phyloP scores from a whole-genome alignment of 805 yeast genomes.

The Lachancea mirantina region DNA sequence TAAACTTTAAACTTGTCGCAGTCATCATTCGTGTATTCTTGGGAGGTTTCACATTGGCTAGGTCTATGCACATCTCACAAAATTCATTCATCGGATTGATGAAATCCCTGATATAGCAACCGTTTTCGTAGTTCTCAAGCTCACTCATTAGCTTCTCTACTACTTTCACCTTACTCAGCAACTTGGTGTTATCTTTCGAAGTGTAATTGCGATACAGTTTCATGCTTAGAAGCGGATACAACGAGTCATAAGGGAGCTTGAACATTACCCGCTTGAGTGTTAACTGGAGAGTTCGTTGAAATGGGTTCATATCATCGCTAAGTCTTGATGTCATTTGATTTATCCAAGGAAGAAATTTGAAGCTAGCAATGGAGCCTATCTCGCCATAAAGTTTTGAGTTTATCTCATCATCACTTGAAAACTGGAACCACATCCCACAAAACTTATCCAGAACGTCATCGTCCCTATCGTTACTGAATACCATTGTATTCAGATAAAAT shows the following conservation, averaged over 20 bases:
- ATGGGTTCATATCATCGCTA: constrained; percentile 39
- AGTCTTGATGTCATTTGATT: constrained; percentile 74
- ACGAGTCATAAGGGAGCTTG: constrained; percentile 65
- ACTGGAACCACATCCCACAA: constrained; percentile 77
- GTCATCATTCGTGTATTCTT: constrained; percentile 16
- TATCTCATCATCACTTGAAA: constrained; percentile 39
- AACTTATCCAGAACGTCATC: constrained; percentile 65
- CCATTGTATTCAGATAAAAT: constrained; percentile 52
- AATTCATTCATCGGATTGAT: constrained; percentile 43
- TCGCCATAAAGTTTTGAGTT: constrained; percentile 36
- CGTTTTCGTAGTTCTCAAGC: constrained; percentile 27
- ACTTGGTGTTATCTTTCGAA: constrained; percentile 31
- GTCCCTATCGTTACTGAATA: constrained; percentile 36
- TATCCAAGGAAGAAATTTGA: constrained; percentile 70
- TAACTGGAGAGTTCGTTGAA: constrained; percentile 47
- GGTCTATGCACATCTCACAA: constrained; percentile 42
- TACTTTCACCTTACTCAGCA: constrained; percentile 42
- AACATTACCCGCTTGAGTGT: constrained; percentile 42
- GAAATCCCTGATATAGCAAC: constrained; percentile 23
- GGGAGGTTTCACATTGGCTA: constrained; percentile 42
- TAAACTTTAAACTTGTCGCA: constrained; percentile 33
- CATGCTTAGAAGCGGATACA: constrained; percentile 57
- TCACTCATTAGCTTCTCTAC: constrained; percentile 43
- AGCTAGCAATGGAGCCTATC: constrained; percentile 43
- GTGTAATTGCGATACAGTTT: constrained; percentile 37